phyloP scores from a whole-genome alignment of 768 basidiomycete genomes.

The Rhodotorula diobovata region DNA sequence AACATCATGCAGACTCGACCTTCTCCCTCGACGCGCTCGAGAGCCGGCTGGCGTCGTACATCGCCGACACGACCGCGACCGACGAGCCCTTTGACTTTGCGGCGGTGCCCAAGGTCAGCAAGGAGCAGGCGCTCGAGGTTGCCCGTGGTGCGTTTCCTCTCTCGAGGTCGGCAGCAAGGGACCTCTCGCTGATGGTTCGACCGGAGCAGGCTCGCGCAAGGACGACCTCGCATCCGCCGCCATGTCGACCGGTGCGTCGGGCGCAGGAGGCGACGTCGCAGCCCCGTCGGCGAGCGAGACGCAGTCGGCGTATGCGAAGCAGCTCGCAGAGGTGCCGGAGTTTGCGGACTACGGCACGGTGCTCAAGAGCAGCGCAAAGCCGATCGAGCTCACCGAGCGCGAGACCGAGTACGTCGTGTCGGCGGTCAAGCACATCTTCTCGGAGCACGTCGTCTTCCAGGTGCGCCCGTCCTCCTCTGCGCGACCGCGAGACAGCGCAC shows the following conservation, averaged over 20 bases:
- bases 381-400: slow-evolving; percentile 80
- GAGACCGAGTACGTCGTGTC: slow-evolving; percentile 98
- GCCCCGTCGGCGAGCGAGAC: slow-evolving; percentile 75
- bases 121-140: slow-evolving; percentile 83
- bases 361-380: slow-evolving; percentile 75
- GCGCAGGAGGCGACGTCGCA: slow-evolving; percentile 54
- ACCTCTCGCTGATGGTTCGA: neutral
- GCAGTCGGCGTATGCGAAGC: slow-evolving; percentile 78
- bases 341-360: slow-evolving; percentile 78
- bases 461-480: neutral
- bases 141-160: slow-evolving; percentile 65
- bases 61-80: slow-evolving; percentile 71
- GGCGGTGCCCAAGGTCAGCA: slow-evolving; percentile 87
- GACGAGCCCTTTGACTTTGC: slow-evolving; percentile 75
- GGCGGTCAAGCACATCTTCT: slow-evolving; percentile 94
- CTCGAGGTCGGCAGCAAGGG: neutral
- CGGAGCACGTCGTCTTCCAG: slow-evolving; percentile 83
- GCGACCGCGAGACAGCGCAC: too few species aligned
- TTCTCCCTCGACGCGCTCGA: slow-evolving; percentile 87
- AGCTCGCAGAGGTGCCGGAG: slow-evolving; percentile 80
- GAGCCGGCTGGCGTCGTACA: slow-evolving; percentile 84
- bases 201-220: slow-evolving; percentile 29
- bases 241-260: slow-evolving; percentile 51
- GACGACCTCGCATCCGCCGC: slow-evolving; percentile 58
- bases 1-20: slow-evolving; percentile 66